phyloP scores from a whole-genome alignment of 345 rosid species.

The Hypericum androsaemum region DNA sequence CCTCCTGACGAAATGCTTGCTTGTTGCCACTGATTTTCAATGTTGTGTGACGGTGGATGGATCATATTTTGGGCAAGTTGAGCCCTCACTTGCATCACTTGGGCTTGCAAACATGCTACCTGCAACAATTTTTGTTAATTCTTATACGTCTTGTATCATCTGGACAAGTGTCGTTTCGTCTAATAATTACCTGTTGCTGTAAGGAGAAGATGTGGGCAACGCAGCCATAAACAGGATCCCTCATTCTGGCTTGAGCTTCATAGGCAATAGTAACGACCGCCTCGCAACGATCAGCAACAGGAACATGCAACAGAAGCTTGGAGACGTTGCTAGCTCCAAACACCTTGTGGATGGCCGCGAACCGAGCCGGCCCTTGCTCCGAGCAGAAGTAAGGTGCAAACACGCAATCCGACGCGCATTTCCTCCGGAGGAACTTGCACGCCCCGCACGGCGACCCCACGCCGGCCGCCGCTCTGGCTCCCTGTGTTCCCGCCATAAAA shows the following conservation, averaged over 20 bases:
- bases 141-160: background rate
- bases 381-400: constrained; percentile 71
- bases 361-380: constrained; percentile 56
- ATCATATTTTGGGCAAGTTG: background rate
- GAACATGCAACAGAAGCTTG: constrained; percentile 48
- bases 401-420: constrained; percentile 57
- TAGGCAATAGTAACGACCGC: constrained; percentile 63
- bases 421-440: constrained; percentile 65
- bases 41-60: background rate
- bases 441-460: constrained; percentile 65
- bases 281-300: constrained; percentile 57
- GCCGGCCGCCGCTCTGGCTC: constrained; percentile 11
- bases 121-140: background rate
- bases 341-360: constrained; percentile 70
- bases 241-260: constrained; percentile 65
- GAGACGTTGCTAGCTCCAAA: constrained; percentile 76
- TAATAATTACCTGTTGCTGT: constrained; percentile 48
- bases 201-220: constrained; percentile 62
- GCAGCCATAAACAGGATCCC: constrained; percentile 75
- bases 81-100: constrained; percentile 1
- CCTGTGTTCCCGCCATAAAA: too few species aligned
- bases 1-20: background rate
- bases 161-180: too few species aligned
- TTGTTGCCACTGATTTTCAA: background rate
- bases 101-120: constrained; percentile 3